Conservation (phyloP, 106 monocot genomes). For the Phalaenopsis equestris region DNA sequence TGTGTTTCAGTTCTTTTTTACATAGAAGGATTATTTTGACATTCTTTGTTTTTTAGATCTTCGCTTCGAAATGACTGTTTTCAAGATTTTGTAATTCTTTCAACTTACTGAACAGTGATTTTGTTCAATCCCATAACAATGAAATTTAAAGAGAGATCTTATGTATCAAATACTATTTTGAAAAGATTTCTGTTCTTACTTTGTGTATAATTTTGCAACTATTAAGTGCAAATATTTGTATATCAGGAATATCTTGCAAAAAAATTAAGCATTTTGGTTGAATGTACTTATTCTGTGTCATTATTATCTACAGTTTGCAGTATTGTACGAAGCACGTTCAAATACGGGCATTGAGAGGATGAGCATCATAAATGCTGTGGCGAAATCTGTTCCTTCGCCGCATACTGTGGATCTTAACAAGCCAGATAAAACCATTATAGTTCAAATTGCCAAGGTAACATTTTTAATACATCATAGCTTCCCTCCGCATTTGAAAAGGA, state of each 20-base stretch:
- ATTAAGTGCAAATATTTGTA: not conserved
- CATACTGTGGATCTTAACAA: conserved; percentile 88
- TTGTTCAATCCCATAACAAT: not conserved
- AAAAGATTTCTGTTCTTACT: not conserved
- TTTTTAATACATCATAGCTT: too few relatives aligned
- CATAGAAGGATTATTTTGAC: not conserved
- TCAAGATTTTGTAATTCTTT: not conserved
- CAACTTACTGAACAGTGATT: not conserved
- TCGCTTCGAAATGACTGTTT: not conserved
- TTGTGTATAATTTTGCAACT: not conserved
- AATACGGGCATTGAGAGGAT: conserved; percentile 93
- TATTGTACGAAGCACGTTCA: conserved; percentile 81
- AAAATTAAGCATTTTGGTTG: not conserved
- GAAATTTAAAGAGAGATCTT: not conserved
- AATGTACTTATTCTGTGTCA: not conserved
- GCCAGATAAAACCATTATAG: conserved; percentile 87
- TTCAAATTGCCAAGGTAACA: conserved; percentile 91
- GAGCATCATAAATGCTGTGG: conserved; percentile 83
- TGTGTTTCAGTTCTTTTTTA: not conserved
- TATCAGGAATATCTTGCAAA: not conserved
- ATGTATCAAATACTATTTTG: not conserved
- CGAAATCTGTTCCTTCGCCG: conserved; percentile 75
- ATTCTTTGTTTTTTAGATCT: not conserved
- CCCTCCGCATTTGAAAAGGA: too few relatives aligned
- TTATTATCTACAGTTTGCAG: conserved; percentile 70